Evolutionary conservation across 2,329 filamentous ascomycete species (phyloP).

Genomic region (Diaporthe amygdali): DNA sequence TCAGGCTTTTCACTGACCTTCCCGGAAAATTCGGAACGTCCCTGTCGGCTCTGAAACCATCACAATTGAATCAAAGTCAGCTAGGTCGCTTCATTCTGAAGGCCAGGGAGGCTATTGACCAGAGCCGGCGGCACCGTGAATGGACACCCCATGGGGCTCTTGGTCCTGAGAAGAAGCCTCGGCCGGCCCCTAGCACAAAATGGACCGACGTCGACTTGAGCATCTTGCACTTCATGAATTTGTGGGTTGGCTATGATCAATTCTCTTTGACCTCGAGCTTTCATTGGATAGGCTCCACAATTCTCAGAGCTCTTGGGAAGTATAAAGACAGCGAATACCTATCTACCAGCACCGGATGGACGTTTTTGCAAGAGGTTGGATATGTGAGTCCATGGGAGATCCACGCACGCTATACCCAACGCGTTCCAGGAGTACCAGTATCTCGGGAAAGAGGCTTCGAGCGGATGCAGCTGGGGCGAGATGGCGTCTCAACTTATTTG

Average conservation of each 20-base stretch:
- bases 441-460: conserved; percentile 47
- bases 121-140: conserved; percentile 52
- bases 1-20: conserved; percentile 59
- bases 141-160: conserved; percentile 59
- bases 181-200: conserved; percentile 13
- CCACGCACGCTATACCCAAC: conserved; percentile 63
- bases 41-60: conserved; percentile 31
- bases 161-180: conserved; percentile 37
- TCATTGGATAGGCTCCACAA: conserved; percentile 65
- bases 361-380: conserved; percentile 78
- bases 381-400: conserved; percentile 75
- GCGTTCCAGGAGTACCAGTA: conserved; percentile 55
- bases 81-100: conserved; percentile 54
- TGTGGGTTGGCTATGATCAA: conserved; percentile 65
- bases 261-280: conserved; percentile 59
- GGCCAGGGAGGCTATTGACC: conserved; percentile 55
- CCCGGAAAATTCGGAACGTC: conserved; percentile 22
- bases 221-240: conserved; percentile 72
- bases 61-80: conserved; percentile 27
- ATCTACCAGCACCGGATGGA: conserved; percentile 56
- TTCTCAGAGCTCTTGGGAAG: conserved; percentile 65
- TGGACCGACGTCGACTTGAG: conserved; percentile 59
- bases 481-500: conserved; percentile 10
- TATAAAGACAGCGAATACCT: conserved; percentile 60
- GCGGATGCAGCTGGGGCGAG: conserved; percentile 37